Base-by-base conservation (phyloP, 805 yeast genomes). In the Yamadazyma sp. region DNA sequence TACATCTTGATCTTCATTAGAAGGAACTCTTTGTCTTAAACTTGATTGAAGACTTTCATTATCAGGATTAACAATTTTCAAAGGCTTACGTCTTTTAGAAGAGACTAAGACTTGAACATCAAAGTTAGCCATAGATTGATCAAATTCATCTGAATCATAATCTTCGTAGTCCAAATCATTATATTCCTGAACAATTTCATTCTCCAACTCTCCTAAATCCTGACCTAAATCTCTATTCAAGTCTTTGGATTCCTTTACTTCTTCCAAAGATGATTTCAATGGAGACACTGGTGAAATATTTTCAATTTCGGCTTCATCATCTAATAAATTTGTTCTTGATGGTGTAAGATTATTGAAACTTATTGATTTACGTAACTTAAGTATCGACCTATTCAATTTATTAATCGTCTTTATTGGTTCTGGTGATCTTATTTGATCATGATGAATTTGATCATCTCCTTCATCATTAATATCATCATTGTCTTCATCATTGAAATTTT, bases 101-200 rank as follows among this genome's bases (percentile, higher is more conserved):
- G 83, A 75, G 6, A 82, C 87, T 40, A 82, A 56, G 7, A 82
- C 82, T 54, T 82, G 89, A 2, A 80, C 89, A 43, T 82, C 88
- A 17, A 44, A 15, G 27, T 43, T 35, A 11, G 35, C 44, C 10
- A 43, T 23, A 4, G 32, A 27, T 15, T 35, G 24, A 11, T 30
- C 24, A 22, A 35, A 35, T 10, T 35, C 33, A 20, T 36, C 36
- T 9, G 39, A 38, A 18, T 37, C 36, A 12, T 32, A 26, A 14
- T 30, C 41, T 13, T 39, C 42, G 18, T 31, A 31, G 15, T 37
- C 40, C n/a, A 32, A 23, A 21, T 44, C 44, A 23, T 35, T 36
- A 21, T 34, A 31, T n/a, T n/a, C n/a, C 5, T 27, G 27, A 9
- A 26, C 23, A 10, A 13, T 21, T 16, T 14, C 5, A 7, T 7